Evolutionary conservation across 1,139 yeast genomes (phyloP).

Genomic region (Diutina rugosa): DNA sequence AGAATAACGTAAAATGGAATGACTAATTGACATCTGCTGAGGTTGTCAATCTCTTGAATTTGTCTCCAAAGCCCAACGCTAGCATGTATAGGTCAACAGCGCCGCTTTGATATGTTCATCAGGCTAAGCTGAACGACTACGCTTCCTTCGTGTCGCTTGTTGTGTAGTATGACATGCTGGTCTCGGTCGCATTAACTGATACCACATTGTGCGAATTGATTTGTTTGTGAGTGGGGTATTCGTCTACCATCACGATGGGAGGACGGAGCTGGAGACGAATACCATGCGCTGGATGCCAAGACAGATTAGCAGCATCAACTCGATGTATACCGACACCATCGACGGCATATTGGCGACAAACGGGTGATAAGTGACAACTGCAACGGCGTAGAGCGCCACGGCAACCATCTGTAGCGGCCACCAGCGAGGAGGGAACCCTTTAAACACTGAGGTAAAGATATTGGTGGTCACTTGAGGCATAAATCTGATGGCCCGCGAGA

Average conservation of each 20-base stretch:
- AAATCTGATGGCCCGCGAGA: background rate
- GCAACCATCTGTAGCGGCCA: background rate
- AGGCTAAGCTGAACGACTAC: too few species aligned
- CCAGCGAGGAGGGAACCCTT: constrained; percentile 1
- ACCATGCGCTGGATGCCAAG: background rate
- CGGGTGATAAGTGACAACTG: background rate
- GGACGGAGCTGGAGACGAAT: background rate
- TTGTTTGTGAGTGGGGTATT: too few species aligned
- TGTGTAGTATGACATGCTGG: too few species aligned
- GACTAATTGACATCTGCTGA: too few species aligned
- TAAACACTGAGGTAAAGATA: background rate
- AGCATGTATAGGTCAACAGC: too few species aligned
- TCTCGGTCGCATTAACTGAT: too few species aligned
- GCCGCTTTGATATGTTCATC: too few species aligned
- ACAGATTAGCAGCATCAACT: background rate
- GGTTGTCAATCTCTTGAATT: too few species aligned
- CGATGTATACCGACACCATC: background rate
- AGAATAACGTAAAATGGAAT: too few species aligned
- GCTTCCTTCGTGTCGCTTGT: too few species aligned
- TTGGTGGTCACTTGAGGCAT: background rate
- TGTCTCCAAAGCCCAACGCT: too few species aligned
- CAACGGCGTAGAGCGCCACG: background rate
- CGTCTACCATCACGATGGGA: background rate
- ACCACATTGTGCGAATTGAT: too few species aligned
- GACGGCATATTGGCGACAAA: background rate